A percentile compares a stretch with the other conserved stretches of the same genome.
Conservation (phyloP, 2,329 filamentous ascomycete species). For the Paraphoma chrysanthemicola region DNA sequence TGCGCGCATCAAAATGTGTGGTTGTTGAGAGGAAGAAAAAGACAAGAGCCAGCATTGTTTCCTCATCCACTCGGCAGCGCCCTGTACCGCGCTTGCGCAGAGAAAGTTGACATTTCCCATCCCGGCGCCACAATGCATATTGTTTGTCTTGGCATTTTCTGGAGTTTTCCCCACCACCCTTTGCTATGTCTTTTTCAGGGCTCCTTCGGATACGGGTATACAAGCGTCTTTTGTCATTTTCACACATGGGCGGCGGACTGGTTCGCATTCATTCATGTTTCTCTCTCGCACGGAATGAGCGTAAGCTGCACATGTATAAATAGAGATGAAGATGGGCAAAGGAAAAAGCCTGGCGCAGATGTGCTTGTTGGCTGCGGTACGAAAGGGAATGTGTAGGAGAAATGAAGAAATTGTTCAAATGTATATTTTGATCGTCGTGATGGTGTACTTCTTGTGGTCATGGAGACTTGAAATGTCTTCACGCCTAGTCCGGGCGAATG, state of each 20-base stretch:
- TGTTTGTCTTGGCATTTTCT: constrained; percentile 3
- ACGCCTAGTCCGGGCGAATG: too few species aligned
- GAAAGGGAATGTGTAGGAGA: not conserved
- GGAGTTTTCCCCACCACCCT: constrained; percentile 1
- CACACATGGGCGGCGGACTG: not conserved
- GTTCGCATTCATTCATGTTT: not conserved
- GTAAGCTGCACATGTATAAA: constrained; percentile 1
- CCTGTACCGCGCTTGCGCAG: not conserved
- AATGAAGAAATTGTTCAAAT: constrained; percentile 6
- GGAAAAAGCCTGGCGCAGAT: not conserved
- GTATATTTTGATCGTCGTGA: not conserved
- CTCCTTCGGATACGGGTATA: not conserved
- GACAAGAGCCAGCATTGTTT: not conserved
- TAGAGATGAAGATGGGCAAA: not conserved
- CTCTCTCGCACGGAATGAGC: not conserved
- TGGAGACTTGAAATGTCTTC: too few species aligned
- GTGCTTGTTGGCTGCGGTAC: not conserved
- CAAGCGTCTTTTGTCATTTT: not conserved
- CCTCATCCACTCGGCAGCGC: not conserved
- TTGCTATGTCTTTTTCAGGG: not conserved
- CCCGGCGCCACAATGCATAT: not conserved
- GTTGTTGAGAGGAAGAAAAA: not conserved
- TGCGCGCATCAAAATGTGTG: too few species aligned
- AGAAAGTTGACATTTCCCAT: not conserved
- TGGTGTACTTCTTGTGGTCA: not conserved